A percentile compares a stretch with the other conserved stretches of the same genome.
These are phyloP conservation scores for Macadamia integrifolia DNA, from an alignment of 164 flowering plant genomes.

Conservation along the genomic window DNA sequence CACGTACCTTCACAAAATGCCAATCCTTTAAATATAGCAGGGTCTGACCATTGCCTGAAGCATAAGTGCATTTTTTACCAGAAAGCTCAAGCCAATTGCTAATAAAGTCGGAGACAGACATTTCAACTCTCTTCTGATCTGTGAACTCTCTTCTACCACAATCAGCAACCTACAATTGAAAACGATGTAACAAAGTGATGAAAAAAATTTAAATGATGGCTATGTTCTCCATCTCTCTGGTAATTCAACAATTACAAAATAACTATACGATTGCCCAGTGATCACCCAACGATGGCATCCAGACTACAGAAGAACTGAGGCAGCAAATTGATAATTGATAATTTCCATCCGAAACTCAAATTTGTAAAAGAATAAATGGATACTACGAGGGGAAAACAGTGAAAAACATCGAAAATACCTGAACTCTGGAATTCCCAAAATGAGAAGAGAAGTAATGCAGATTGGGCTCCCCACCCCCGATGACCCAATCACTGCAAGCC, in stretches of 20 bases:
- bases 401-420: slow-evolving; percentile 33
- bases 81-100: slow-evolving; percentile 39
- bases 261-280: background rate
- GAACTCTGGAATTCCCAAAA: slow-evolving; percentile 75
- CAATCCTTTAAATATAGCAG: slow-evolving; percentile 87
- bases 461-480: slow-evolving; percentile 54
- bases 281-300: background rate
- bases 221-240: background rate
- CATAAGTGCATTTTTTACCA: slow-evolving; percentile 9
- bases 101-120: slow-evolving; percentile 76
- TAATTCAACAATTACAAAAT: background rate
- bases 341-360: no score
- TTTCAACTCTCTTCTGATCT: slow-evolving; percentile 78
- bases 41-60: slow-evolving; percentile 20
- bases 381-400: no score
- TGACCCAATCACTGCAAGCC: slow-evolving; percentile 83
- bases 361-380: no score
- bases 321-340: no score
- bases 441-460: slow-evolving; percentile 61
- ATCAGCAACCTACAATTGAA: slow-evolving; percentile 61
- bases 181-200: background rate
- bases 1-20: slow-evolving; percentile 84
- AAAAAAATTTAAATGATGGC: background rate
- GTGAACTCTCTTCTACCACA: slow-evolving; percentile 71
- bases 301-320: background rate